These are phyloP conservation scores for Podospora pseudocomata DNA, from an alignment of 495 filamentous ascomycete species.

Conservation along the genomic window DNA sequence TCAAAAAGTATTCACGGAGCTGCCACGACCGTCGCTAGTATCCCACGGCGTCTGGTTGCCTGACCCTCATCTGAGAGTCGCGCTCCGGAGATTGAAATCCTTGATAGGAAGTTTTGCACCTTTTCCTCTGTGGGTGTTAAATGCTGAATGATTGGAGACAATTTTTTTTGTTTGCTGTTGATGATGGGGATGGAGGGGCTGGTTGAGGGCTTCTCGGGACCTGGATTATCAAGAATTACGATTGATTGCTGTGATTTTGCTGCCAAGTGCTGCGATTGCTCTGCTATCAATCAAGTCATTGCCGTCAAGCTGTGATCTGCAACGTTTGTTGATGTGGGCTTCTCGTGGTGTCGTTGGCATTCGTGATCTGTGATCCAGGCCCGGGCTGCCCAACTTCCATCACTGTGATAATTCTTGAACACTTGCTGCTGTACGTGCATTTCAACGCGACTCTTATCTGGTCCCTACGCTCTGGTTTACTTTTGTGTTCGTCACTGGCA, in stretches of 20 bases:
- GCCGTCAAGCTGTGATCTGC: neutral
- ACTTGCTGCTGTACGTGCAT: neutral
- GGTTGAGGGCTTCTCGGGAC: neutral
- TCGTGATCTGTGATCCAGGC: neutral
- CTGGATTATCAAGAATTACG: neutral
- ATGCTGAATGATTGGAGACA: conserved; percentile 49
- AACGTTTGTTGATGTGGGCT: neutral
- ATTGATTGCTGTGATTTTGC: neutral
- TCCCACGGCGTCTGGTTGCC: conserved; percentile 51
- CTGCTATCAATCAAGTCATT: neutral
- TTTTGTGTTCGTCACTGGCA: neutral
- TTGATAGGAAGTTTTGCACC: conserved; percentile 52
- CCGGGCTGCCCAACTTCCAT: neutral
- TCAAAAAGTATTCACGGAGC: conserved; percentile 53
- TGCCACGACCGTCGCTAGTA: conserved; percentile 51
- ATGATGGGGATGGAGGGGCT: neutral
- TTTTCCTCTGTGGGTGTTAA: conserved; percentile 38
- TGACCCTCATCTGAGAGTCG: conserved; percentile 40
- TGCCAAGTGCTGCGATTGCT: neutral
- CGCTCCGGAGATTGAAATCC: conserved; percentile 47
- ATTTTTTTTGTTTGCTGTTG: conserved; percentile 5
- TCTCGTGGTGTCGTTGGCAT: neutral
- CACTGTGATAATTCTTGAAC: no score
- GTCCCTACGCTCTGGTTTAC: conserved; percentile 5
- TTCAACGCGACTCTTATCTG: conserved; percentile 2